Base-by-base conservation (phyloP, 805 yeast genomes). In the Nakazawaea sp. region DNA sequence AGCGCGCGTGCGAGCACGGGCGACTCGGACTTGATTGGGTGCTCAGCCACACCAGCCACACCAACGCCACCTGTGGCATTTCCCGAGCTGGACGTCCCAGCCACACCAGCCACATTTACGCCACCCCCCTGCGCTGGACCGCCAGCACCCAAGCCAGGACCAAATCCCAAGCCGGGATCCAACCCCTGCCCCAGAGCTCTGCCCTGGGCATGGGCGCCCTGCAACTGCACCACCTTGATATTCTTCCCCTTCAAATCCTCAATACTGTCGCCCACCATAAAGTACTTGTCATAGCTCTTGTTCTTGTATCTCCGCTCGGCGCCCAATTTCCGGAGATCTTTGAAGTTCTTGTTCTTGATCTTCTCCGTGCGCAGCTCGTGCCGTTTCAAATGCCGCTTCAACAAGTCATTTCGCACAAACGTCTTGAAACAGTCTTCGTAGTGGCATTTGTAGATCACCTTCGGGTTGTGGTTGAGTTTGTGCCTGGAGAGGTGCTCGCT, bases 401-500 rank as follows among this genome's bases (percentile, higher is more conserved):
- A 60, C 31, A 79, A 55, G 50, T 79, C 87, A 39, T 64, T 68
- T 28, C 87, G 56, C 1, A 79, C 86, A 60, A 79, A 79, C 0
- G 79, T 72, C 52, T 75, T 76, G 1, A 65, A 61, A 50, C 87
- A 79, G 3, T 59, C 57, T 9, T 66, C 59, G 52, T 60, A 60
- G 2, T 53, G 49, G 51, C 87, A 79, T 18, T 60, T 61, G 49
- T 66, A 78, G 9, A 78, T 74, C 36, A 70, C 70, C 16, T 68
- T 62, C 2, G 75, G 74, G 40, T 67, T 63, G 45, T 79, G 86
- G 50, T 79, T 79, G 35, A 79, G 60, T 48, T 74, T 69, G 50
- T 79, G 86, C 35, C 86, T 58, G 2, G 82, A 66, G 12, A 79
- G 52, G 56, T 79, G 86, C 48, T 79, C 86, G 2, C 78, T 68